A percentile compares a stretch with the other conserved stretches of the same genome.
These are phyloP conservation scores for Alternaria arbusti DNA, from an alignment of 2,329 filamentous ascomycete species.

Conservation along the genomic window DNA sequence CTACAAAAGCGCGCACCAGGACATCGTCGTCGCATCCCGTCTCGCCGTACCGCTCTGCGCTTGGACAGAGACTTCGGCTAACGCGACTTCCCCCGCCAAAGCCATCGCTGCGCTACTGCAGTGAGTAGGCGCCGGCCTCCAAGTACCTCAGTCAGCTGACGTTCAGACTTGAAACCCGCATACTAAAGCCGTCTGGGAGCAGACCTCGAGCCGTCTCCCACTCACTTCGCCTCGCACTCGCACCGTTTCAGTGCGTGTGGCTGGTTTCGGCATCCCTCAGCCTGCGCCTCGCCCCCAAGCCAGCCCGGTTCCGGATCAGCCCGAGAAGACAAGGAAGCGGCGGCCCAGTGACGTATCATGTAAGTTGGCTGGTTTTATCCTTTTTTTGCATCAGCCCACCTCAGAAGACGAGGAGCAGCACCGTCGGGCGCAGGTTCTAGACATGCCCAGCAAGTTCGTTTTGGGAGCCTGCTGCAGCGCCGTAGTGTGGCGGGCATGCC, in stretches of 20 bases:
- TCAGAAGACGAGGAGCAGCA: conserved; percentile 2
- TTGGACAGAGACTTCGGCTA: conserved; percentile 2
- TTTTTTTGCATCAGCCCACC: conserved; percentile 10
- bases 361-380: conserved; percentile 8
- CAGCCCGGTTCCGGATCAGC: conserved; percentile 17
- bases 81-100: conserved; percentile 3
- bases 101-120: neutral
- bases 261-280: conserved; percentile 10
- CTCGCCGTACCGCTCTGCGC: neutral
- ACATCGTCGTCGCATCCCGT: neutral
- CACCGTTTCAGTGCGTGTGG: conserved; percentile 8
- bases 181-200: neutral
- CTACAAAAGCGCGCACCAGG: neutral
- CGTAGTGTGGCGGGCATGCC: conserved; percentile 9
- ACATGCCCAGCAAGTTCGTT: conserved; percentile 6
- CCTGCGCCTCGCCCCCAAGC: conserved; percentile 6
- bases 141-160: conserved; percentile 1
- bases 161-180: neutral
- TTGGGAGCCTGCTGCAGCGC: conserved; percentile 10
- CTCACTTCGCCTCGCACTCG: neutral
- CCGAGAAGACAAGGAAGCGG: conserved; percentile 11
- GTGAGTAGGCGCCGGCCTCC: neutral
- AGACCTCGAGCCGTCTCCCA: conserved; percentile 1
- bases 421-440: conserved; percentile 14
- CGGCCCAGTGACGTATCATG: conserved; percentile 19